A percentile compares a stretch with the other conserved stretches of the same genome.
phyloP scores from a whole-genome alignment of 129 eudicot species.

The Heracleum sosnowskyi region DNA sequence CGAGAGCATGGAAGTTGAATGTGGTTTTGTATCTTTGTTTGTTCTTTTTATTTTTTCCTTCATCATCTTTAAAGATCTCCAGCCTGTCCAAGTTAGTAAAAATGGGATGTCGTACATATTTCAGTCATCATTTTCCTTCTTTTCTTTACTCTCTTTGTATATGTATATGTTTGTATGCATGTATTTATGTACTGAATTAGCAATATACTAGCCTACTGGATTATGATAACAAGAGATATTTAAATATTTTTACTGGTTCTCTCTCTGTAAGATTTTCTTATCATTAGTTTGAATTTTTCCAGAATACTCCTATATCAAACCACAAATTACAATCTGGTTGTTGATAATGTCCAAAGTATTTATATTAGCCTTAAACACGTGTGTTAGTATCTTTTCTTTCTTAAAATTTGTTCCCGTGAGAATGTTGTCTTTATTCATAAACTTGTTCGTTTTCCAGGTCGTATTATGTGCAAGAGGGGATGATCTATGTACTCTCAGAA shows the following conservation, averaged over 20 bases:
- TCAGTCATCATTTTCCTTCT: background rate
- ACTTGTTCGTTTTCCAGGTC: constrained; percentile 43
- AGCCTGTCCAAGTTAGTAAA: background rate
- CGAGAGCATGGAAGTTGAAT: background rate
- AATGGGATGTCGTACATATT: background rate
- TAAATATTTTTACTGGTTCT: background rate
- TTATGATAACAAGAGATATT: background rate
- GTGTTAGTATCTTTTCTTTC: background rate
- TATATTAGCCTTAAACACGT: background rate
- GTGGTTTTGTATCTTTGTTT: background rate
- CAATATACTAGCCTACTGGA: background rate
- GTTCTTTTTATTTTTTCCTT: background rate
- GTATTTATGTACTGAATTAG: background rate
- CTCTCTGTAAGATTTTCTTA: background rate
- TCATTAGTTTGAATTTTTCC: background rate
- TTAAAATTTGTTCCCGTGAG: background rate
- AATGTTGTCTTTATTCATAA: constrained; percentile 5
- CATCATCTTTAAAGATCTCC: background rate
- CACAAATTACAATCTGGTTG: background rate
- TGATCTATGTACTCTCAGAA: constrained; percentile 30
- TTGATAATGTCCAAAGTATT: background rate
- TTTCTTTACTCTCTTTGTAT: background rate
- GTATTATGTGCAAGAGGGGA: constrained; percentile 58
- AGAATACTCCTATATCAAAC: background rate
- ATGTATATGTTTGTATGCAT: background rate